phyloP scores from a whole-genome alignment of 768 basidiomycete genomes.

The Tubosaeta brunneosetosa region DNA sequence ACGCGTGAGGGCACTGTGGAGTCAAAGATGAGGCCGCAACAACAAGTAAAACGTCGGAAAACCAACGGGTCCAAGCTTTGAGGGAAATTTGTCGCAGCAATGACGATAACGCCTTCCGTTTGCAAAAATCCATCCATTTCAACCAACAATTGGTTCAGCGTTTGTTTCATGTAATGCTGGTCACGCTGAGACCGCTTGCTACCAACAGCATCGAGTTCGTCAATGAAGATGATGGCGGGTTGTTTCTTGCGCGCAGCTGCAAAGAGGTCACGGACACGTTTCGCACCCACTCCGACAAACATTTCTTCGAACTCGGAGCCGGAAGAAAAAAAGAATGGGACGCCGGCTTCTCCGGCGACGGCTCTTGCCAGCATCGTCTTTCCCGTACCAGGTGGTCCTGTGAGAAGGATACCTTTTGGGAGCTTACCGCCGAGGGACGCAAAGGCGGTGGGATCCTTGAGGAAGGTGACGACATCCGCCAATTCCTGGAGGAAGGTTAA shows the following conservation, averaged over 20 bases:
- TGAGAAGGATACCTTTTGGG: conserved; percentile 88
- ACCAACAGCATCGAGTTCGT: conserved; percentile 92
- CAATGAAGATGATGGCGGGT: conserved; percentile 98
- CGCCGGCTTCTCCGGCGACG: conserved; percentile 95
- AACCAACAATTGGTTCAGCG: conserved; percentile 92
- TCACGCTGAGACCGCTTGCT: conserved; percentile 80
- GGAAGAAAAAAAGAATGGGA: conserved; percentile 95
- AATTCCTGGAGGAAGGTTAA: conserved; percentile 57
- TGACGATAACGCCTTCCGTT: conserved; percentile 90
- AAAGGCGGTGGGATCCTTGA: conserved; percentile 90
- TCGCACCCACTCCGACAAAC: conserved; percentile 94
- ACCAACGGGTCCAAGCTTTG: conserved; percentile 85
- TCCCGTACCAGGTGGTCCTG: conserved; percentile 92
- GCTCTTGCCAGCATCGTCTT: conserved; percentile 83
- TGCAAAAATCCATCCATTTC: conserved; percentile 98
- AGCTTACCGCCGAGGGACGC: conserved; percentile 89
- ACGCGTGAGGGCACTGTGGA: conserved; percentile 78
- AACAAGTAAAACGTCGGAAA: conserved; percentile 1
- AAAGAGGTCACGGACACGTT: conserved; percentile 93
- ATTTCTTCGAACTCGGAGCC: conserved; percentile 98
- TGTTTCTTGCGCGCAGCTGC: conserved; percentile 90
- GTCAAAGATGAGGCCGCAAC: conserved; percentile 10
- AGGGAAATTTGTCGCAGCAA: conserved; percentile 97
- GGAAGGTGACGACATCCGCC: conserved; percentile 90
- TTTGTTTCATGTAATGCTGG: conserved; percentile 89